These are phyloP conservation scores for Escovopsis sp. DNA, from an alignment of 2,329 filamentous ascomycete species.

Conservation along the genomic window DNA sequence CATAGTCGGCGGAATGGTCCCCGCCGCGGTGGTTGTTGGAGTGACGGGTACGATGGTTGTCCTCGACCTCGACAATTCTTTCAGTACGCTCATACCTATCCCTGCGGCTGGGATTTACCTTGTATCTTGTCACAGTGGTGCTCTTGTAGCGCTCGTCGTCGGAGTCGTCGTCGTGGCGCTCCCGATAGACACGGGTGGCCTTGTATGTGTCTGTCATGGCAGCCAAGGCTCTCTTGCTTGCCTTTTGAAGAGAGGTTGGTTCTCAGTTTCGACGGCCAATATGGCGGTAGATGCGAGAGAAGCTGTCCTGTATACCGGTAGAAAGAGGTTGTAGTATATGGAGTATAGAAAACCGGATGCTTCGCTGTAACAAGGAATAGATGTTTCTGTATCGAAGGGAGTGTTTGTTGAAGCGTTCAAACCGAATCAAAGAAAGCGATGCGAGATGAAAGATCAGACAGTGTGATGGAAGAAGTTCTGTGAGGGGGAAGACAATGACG, in stretches of 20 bases:
- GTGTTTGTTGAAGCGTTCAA: too few species aligned
- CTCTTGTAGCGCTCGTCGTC: conserved; percentile 32
- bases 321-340: too few species aligned
- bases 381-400: too few species aligned
- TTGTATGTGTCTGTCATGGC: conserved; percentile 21
- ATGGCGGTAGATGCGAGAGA: too few species aligned
- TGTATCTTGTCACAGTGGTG: conserved; percentile 39
- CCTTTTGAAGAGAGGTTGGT: too few species aligned
- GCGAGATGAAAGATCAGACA: conserved; percentile 3
- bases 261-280: too few species aligned
- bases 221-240: not conserved
- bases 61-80: conserved; percentile 28
- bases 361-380: too few species aligned
- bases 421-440: too few species aligned
- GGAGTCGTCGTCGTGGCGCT: conserved; percentile 17
- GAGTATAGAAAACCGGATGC: too few species aligned
- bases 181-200: conserved; percentile 21
- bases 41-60: conserved; percentile 30
- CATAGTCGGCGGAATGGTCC: conserved; percentile 25
- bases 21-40: conserved; percentile 17
- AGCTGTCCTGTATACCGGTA: too few species aligned
- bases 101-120: conserved; percentile 28
- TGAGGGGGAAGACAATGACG: too few species aligned
- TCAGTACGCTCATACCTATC: conserved; percentile 27
- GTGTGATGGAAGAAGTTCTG: not conserved